Evolutionary conservation across 1,284 basidiomycete species (phyloP).

Genomic region (Singerocomus rubriflavus): DNA sequence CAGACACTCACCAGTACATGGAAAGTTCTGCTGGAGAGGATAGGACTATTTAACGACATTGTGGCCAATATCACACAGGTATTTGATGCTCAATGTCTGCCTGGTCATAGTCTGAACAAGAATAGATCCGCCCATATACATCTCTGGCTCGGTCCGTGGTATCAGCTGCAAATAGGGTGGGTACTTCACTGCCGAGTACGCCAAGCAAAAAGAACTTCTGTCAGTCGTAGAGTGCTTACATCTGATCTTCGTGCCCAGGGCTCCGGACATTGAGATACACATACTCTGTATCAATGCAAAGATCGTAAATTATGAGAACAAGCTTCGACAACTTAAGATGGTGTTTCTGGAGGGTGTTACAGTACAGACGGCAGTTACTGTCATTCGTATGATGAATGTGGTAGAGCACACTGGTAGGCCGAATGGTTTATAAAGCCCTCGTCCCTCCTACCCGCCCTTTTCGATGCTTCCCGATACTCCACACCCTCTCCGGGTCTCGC

Average conservation of each 20-base stretch:
- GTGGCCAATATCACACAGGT: constrained; percentile 1
- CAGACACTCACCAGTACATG: constrained; percentile 1
- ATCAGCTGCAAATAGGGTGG: neutral
- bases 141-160: constrained; percentile 6
- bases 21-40: neutral
- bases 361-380: neutral
- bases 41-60: neutral
- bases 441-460: no score
- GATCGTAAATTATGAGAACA: neutral
- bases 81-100: neutral
- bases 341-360: neutral
- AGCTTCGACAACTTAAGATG: neutral
- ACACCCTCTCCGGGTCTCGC: no score
- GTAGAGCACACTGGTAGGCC: neutral
- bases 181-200: neutral
- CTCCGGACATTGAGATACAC: neutral
- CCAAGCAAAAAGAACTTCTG: neutral
- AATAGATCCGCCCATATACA: constrained; percentile 5
- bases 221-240: neutral
- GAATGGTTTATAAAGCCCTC: no score
- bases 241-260: neutral
- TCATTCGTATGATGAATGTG: neutral
- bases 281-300: neutral
- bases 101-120: neutral
- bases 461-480: no score